Conservation (phyloP, 305 asterid genomes). For the Caryopteris hybrid region DNA sequence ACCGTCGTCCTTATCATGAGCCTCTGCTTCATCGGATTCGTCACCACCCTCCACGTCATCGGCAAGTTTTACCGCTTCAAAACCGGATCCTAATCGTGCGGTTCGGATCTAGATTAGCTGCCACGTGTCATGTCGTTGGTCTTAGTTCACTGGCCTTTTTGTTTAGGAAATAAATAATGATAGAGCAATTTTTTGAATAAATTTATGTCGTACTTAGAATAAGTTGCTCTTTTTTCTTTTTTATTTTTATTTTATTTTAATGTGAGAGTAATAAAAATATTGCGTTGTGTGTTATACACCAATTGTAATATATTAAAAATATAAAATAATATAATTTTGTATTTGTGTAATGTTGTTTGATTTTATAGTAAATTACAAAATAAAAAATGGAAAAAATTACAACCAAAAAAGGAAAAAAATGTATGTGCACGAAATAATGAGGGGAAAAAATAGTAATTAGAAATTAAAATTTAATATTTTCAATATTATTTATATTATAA, state of each 20-base stretch:
- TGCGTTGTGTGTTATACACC: neutral
- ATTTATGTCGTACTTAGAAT: neutral
- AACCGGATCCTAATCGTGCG: constrained; percentile 31
- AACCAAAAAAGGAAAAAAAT: no score
- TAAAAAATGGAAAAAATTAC: no score
- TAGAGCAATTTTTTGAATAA: neutral
- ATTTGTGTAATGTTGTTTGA: no score
- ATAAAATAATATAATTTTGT: no score
- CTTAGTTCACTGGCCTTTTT: neutral
- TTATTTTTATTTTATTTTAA: no score
- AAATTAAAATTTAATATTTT: no score
- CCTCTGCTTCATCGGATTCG: constrained; percentile 72
- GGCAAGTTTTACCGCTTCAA: constrained; percentile 61
- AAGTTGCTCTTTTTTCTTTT: neutral
- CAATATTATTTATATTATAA: no score
- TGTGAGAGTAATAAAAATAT: neutral
- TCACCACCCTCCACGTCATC: constrained; percentile 60
- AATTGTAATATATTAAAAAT: no score
- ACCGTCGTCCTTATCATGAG: constrained; percentile 69
- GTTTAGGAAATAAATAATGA: neutral
- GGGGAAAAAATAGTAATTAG: no score
- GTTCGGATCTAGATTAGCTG: constrained; percentile 2
- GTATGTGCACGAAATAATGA: no score
- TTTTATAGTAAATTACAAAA: no score
- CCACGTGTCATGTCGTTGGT: constrained; percentile 9